These are phyloP conservation scores for Tetrapisispora arboricola DNA, from an alignment of 805 yeast genomes.

Conservation along the genomic window DNA sequence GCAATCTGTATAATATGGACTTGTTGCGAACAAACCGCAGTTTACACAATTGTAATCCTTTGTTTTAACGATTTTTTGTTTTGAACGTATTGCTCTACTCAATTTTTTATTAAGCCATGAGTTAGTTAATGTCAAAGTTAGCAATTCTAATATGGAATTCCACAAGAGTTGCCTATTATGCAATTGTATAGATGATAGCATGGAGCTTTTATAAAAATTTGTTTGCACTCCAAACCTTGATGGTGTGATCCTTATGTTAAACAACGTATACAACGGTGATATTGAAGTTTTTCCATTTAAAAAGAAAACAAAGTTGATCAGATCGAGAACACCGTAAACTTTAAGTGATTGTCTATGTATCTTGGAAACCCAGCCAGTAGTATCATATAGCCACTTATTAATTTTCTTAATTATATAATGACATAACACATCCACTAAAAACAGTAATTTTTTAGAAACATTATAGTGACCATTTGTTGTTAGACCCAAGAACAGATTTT, in stretches of 20 bases:
- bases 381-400: background rate
- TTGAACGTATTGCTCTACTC: background rate
- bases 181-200: background rate
- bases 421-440: background rate
- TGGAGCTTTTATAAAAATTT: background rate
- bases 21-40: conserved; percentile 15
- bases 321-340: conserved; percentile 5
- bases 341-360: background rate
- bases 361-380: background rate
- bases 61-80: background rate
- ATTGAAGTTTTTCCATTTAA: conserved; percentile 4
- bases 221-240: background rate
- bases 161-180: conserved; percentile 25
- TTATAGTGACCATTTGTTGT: background rate
- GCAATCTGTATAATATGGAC: conserved; percentile 15
- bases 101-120: conserved; percentile 1
- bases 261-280: conserved; percentile 14
- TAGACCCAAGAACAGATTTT: background rate
- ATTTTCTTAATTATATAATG: background rate
- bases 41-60: conserved; percentile 8
- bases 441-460: background rate
- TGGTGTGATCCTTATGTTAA: conserved; percentile 6
- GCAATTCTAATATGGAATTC: conserved; percentile 23
- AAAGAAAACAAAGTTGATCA: conserved; percentile 5
- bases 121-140: conserved; percentile 14